These are phyloP conservation scores for Flagelloscypha sp. DNA, from an alignment of 768 basidiomycete genomes.

Conservation along the genomic window DNA sequence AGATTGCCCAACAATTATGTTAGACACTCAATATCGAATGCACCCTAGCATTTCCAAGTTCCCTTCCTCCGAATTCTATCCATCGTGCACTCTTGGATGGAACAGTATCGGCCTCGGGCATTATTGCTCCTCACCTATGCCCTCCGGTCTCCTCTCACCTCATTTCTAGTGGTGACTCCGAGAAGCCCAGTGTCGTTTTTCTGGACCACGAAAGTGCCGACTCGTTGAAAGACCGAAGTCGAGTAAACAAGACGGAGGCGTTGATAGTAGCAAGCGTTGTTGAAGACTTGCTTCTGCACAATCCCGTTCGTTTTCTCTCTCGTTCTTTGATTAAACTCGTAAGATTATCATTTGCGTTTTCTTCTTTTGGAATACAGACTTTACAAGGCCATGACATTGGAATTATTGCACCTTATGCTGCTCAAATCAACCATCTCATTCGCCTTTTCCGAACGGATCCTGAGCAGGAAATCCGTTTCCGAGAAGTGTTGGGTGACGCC, in stretches of 20 bases:
- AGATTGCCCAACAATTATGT: conserved; percentile 77
- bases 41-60: conserved; percentile 85
- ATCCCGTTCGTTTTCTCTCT: conserved; percentile 47
- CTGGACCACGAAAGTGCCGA: conserved; percentile 73
- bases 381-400: conserved; percentile 75
- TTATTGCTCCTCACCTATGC: conserved; percentile 37
- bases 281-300: conserved; percentile 71
- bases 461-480: conserved; percentile 46
- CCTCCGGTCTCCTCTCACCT: conserved; percentile 60
- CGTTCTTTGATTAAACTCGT: conserved; percentile 8
- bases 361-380: conserved; percentile 26
- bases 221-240: conserved; percentile 57
- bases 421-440: conserved; percentile 73
- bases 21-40: conserved; percentile 95
- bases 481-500: conserved; percentile 49
- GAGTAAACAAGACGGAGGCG: conserved; percentile 72
- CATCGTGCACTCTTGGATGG: conserved; percentile 62
- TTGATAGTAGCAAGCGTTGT: conserved; percentile 71
- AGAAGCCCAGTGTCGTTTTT: conserved; percentile 63
- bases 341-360: conserved; percentile 1
- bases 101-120: conserved; percentile 45
- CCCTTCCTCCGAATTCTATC: conserved; percentile 80
- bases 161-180: conserved; percentile 27
- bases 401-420: conserved; percentile 86
- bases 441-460: conserved; percentile 47